Conservation (phyloP, 495 filamentous ascomycete species). For the Filosporella fistucella region DNA sequence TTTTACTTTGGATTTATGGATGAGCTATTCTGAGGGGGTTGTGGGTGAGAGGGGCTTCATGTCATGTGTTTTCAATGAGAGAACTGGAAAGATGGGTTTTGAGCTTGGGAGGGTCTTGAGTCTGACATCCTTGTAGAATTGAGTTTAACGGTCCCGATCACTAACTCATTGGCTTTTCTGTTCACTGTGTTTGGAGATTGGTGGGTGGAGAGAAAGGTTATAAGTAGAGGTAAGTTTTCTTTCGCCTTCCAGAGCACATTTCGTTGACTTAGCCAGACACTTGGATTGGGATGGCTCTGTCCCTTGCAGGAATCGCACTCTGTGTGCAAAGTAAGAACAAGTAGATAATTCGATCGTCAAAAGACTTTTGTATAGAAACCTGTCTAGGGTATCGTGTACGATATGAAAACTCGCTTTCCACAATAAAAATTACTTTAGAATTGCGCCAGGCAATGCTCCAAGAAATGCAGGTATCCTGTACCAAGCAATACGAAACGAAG, state of each 20-base stretch:
- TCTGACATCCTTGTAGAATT: constrained; percentile 51
- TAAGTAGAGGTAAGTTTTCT: constrained; percentile 60
- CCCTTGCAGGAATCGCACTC: constrained; percentile 77
- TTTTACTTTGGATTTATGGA: constrained; percentile 1
- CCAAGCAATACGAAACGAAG: no score
- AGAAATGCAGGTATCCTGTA: no score
- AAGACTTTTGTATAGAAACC: not conserved
- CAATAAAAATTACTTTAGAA: not conserved
- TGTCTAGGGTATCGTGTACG: not conserved
- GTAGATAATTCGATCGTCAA: constrained; percentile 3
- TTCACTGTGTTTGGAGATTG: constrained; percentile 95
- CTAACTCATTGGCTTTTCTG: constrained; percentile 88
- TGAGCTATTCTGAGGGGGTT: not conserved
- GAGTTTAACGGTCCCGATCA: constrained; percentile 89
- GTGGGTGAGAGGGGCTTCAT: not conserved
- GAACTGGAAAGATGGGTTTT: not conserved
- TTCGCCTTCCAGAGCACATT: no score
- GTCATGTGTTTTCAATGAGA: not conserved
- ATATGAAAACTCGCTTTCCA: not conserved
- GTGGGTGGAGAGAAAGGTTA: constrained; percentile 89
- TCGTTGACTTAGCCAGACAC: no score
- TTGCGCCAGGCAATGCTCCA: not conserved
- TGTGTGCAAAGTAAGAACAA: constrained; percentile 68
- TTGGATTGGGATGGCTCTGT: constrained; percentile 81
- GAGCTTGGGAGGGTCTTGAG: not conserved